These are phyloP conservation scores for Apiotrichum laibachii DNA, from an alignment of 1,284 basidiomycete genomes.

Conservation along the genomic window DNA sequence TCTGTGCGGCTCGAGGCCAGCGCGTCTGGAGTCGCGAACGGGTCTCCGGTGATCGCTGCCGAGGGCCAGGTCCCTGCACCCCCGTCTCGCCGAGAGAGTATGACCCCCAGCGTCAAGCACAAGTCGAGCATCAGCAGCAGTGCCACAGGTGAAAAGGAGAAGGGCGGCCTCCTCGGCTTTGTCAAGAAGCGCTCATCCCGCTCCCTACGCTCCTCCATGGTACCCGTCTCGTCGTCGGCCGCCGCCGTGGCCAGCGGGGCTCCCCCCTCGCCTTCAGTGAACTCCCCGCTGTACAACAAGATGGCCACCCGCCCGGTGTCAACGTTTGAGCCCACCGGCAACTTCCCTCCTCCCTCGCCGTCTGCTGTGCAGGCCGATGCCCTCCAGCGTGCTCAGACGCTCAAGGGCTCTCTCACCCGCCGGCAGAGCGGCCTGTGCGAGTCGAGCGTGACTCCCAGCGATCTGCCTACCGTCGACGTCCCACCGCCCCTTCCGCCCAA, in stretches of 20 bases:
- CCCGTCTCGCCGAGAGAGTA: neutral
- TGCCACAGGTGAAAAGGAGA: neutral
- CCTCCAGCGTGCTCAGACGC: too few relatives aligned
- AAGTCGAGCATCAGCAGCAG: neutral
- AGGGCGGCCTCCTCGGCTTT: neutral
- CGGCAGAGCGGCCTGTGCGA: too few relatives aligned
- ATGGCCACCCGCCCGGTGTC: neutral
- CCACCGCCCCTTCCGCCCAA: slow-evolving; percentile 1
- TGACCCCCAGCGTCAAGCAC: neutral
- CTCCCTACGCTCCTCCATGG: neutral
- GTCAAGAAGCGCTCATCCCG: neutral
- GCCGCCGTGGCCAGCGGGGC: too few relatives aligned
- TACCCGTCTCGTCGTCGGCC: too few relatives aligned
- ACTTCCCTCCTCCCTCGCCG: too few relatives aligned
- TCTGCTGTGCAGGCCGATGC: too few relatives aligned
- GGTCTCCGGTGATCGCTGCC: neutral
- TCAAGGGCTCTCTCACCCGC: too few relatives aligned
- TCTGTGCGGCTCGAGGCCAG: neutral
- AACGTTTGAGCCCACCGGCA: neutral
- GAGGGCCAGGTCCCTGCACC: neutral
- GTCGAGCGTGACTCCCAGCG: neutral
- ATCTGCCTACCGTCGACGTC: neutral
- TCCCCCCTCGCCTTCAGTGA: neutral
- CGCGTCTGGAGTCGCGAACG: neutral
- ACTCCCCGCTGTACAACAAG: slow-evolving; percentile 1